Evolutionary conservation across 176 grass and related monocot genomes (phyloP).

Genomic region (Triticum turgidum): DNA sequence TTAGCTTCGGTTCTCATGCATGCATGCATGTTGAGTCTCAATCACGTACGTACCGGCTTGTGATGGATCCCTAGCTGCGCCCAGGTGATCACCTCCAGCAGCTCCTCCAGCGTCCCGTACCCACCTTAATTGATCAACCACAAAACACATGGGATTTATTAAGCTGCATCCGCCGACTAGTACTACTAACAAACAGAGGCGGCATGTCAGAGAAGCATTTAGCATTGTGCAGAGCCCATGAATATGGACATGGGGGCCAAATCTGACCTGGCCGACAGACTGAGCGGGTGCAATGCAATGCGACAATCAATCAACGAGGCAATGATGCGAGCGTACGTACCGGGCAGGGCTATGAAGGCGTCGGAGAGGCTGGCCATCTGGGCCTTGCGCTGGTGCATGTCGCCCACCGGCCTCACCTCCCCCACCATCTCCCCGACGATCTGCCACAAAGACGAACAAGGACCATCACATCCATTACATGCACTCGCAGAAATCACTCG

Average conservation of each 20-base stretch:
- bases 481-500: not conserved
- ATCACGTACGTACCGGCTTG: slow-evolving; percentile 43
- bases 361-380: slow-evolving; percentile 68
- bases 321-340: slow-evolving; percentile 21
- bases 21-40: no score
- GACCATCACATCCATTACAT: not conserved
- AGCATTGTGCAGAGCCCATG: not conserved
- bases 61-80: slow-evolving; percentile 64
- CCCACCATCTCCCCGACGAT: slow-evolving; percentile 56
- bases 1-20: not conserved
- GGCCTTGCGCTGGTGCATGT: slow-evolving; percentile 77
- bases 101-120: slow-evolving; percentile 65
- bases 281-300: not conserved
- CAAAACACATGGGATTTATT: not conserved
- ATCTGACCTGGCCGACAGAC: not conserved
- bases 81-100: slow-evolving; percentile 73
- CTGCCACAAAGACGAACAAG: slow-evolving; percentile 11
- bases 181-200: not conserved
- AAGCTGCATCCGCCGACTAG: not conserved
- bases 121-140: slow-evolving; percentile 34
- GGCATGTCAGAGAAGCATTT: no score
- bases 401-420: slow-evolving; percentile 58
- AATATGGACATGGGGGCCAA: not conserved
- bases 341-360: slow-evolving; percentile 65
- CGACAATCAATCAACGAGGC: no score